These are phyloP conservation scores for Penicillium waksmanii DNA, from an alignment of 495 filamentous ascomycete genomes.

Conservation along the genomic window DNA sequence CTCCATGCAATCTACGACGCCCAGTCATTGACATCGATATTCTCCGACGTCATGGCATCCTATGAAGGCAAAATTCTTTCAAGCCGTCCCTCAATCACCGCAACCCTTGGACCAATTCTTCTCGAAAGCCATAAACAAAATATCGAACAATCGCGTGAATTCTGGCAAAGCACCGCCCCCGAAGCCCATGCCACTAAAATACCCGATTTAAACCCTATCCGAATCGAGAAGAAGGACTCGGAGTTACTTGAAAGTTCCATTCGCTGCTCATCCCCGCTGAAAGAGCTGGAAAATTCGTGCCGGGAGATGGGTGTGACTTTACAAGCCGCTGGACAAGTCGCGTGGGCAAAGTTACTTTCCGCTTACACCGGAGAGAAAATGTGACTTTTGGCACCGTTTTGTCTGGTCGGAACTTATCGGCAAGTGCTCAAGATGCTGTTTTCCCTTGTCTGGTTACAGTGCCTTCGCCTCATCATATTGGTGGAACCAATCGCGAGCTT, in stretches of 20 bases:
- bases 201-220: constrained; percentile 68
- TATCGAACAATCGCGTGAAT: constrained; percentile 33
- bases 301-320: constrained; percentile 61
- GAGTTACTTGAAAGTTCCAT: constrained; percentile 41
- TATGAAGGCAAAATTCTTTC: constrained; percentile 34
- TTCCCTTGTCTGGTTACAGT: constrained; percentile 79
- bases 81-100: constrained; percentile 32
- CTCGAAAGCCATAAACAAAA: constrained; percentile 36
- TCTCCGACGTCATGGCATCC: constrained; percentile 55
- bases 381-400: constrained; percentile 76
- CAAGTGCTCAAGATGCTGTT: constrained; percentile 53
- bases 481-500: constrained; percentile 55
- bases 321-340: constrained; percentile 71
- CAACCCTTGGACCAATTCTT: constrained; percentile 57
- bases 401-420: constrained; percentile 63
- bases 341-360: constrained; percentile 72
- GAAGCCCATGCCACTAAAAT: constrained; percentile 63
- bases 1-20: constrained; percentile 86
- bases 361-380: constrained; percentile 70
- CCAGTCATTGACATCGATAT: constrained; percentile 61
- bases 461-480: constrained; percentile 60
- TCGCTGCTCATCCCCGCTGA: constrained; percentile 48
- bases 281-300: constrained; percentile 44
- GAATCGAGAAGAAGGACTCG: constrained; percentile 32
- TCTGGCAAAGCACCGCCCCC: constrained; percentile 63